These are phyloP conservation scores for Sophora flavescens DNA, from an alignment of 306 rosid species.

Conservation along the genomic window DNA sequence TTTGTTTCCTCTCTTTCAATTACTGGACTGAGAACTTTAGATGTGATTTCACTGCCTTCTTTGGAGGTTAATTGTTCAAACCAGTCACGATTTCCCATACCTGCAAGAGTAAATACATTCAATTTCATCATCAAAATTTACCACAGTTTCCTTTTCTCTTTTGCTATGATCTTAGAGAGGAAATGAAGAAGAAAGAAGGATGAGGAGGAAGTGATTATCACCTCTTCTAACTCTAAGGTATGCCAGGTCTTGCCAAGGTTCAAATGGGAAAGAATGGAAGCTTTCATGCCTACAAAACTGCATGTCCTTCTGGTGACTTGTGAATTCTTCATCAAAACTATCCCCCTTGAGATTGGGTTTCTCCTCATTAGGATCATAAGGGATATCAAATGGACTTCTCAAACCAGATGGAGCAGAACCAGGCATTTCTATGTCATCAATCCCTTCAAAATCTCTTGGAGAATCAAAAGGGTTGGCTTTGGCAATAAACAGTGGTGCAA, in stretches of 20 bases:
- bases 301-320: constrained; percentile 54
- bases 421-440: constrained; percentile 61
- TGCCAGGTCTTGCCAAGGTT: constrained; percentile 41
- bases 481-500: constrained; percentile 61
- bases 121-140: constrained; percentile 35
- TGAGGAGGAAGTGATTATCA: constrained; percentile 26
- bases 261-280: constrained; percentile 50
- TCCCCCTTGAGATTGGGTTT: constrained; percentile 74
- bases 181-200: neutral
- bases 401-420: constrained; percentile 86
- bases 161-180: neutral
- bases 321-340: constrained; percentile 71
- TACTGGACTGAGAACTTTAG: constrained; percentile 26
- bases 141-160: neutral
- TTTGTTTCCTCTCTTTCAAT: constrained; percentile 43
- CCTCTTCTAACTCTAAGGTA: constrained; percentile 55
- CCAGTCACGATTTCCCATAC: constrained; percentile 54
- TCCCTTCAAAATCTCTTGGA: constrained; percentile 39
- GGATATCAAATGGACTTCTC: constrained; percentile 86
- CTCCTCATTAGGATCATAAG: constrained; percentile 79
- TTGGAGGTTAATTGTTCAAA: constrained; percentile 49
- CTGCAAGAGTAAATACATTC: constrained; percentile 52
- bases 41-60: constrained; percentile 41
- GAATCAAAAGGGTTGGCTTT: constrained; percentile 48
- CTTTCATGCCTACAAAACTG: constrained; percentile 69